These are phyloP conservation scores for Clarkia xantiana DNA, from an alignment of 345 rosid genomes.

Conservation along the genomic window DNA sequence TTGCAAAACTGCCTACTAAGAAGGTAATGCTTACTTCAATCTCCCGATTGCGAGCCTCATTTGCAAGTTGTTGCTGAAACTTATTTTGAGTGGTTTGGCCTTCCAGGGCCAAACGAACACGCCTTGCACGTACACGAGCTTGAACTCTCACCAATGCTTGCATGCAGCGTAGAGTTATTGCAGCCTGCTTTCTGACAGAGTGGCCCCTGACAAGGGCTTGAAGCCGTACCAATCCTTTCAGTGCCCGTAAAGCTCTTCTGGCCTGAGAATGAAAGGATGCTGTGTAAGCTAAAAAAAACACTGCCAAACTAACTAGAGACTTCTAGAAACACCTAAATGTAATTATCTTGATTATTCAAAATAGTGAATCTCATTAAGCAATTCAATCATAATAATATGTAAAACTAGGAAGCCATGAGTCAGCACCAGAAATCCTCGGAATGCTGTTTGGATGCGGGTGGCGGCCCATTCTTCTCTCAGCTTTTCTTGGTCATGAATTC, in stretches of 20 bases:
- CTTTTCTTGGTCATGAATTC: slow-evolving; percentile 24
- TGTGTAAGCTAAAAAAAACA: neutral
- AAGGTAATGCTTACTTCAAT: slow-evolving; percentile 57
- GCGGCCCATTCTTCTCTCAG: slow-evolving; percentile 59
- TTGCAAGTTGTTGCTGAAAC: slow-evolving; percentile 65
- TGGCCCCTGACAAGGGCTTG: slow-evolving; percentile 99
- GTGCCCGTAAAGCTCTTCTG: slow-evolving; percentile 92
- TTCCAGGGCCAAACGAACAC: slow-evolving; percentile 86
- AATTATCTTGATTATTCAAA: too few species aligned
- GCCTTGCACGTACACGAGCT: slow-evolving; percentile 96
- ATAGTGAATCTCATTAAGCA: too few species aligned
- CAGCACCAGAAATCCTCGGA: slow-evolving; percentile 87
- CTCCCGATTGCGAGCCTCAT: slow-evolving; percentile 74
- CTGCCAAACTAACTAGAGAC: too few species aligned
- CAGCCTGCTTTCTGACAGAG: slow-evolving; percentile 99
- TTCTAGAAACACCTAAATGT: too few species aligned
- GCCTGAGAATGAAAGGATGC: slow-evolving; percentile 29
- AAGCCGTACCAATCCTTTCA: slow-evolving; percentile 92
- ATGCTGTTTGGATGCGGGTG: slow-evolving; percentile 75
- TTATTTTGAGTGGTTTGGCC: slow-evolving; percentile 65
- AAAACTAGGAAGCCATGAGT: neutral
- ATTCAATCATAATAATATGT: neutral
- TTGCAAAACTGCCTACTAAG: too few species aligned
- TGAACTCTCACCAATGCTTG: slow-evolving; percentile 99
- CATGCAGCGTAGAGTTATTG: slow-evolving; percentile 98